Evolutionary conservation across 192 early-diverging fungal species (phyloP), one percentile per base, ranked within the genome.

Genomic region (Coemansia sp.): DNA sequence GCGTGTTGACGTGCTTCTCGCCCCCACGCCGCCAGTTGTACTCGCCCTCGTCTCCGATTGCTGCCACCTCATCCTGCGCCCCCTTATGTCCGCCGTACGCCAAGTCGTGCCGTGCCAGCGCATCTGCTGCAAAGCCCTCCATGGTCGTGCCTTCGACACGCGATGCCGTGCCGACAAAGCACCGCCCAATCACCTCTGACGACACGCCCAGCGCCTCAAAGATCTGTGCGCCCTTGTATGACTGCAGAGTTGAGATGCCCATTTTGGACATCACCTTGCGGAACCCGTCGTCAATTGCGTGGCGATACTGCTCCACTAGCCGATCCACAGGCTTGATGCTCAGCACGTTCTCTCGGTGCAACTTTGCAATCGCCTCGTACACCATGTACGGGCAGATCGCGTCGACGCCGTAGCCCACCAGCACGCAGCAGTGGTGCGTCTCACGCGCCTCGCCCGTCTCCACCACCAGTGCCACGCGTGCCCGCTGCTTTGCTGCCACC

Each of bases 231-330:
- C 95, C 97, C 86, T 98, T 98, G 88, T 99, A 99, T 12, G 90
- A 92, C 81, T 96, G 95, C 59, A 99, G 84, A 18, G 97, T 98
- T 11, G 95, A 97, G 64, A 99, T 97, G 65, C 97, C 97, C 97
- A 99, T 99, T 88, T 99, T 99, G 72, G 96, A 97, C 96, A 98
- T 99, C 62, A 99, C 96, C 85, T 99, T 99, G 53, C 90, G 86
- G 75, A 98, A 94, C 76, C 97, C 97, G 79, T 99, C 93, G 73
- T 95, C 93, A 35, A 90, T 84, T 2, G 93, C 95, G 75, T 92
- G 89, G 66, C 91, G 88, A 85, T 88, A 99, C 86, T 94, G 95
- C 76, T 83, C 83, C 57, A 94, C 78, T 20, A 96, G 83, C 75
- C 92, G 79, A 8, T 90, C 89, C 5, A 86, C 85, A 15, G 90